A percentile compares a stretch with the other conserved stretches of the same genome.
These are phyloP conservation scores for Ceratocystis diversiconidia DNA, from an alignment of 2,329 filamentous ascomycete genomes.

Conservation along the genomic window DNA sequence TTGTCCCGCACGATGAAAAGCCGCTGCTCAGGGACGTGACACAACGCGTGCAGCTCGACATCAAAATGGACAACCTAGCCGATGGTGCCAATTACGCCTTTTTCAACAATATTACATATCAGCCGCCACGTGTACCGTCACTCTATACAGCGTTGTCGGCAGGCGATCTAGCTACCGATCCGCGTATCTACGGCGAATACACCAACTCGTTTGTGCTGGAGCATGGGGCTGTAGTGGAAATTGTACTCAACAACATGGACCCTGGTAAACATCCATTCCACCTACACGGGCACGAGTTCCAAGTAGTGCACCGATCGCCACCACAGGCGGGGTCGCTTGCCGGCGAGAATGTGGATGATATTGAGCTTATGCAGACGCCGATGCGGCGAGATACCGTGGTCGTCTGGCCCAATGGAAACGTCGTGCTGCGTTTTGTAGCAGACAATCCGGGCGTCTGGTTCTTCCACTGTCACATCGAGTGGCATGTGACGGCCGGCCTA, in stretches of 20 bases:
- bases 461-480: slow-evolving; percentile 73
- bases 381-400: slow-evolving; percentile 57
- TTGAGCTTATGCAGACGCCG: slow-evolving; percentile 39
- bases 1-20: slow-evolving; percentile 55
- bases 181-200: slow-evolving; percentile 49
- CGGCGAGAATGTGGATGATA: slow-evolving; percentile 30
- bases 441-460: slow-evolving; percentile 55
- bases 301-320: slow-evolving; percentile 45
- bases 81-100: slow-evolving; percentile 50
- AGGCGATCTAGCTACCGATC: slow-evolving; percentile 43
- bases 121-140: slow-evolving; percentile 59
- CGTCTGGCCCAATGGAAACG: slow-evolving; percentile 49
- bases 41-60: slow-evolving; percentile 46
- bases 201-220: slow-evolving; percentile 55
- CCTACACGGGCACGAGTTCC: slow-evolving; percentile 64
- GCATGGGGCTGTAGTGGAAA: slow-evolving; percentile 53
- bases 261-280: slow-evolving; percentile 60
- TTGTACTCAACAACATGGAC: slow-evolving; percentile 66
- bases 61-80: slow-evolving; percentile 47
- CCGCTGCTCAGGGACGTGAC: slow-evolving; percentile 47
- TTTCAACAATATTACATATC: slow-evolving; percentile 68
- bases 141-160: slow-evolving; percentile 61
- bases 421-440: slow-evolving; percentile 52
- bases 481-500: slow-evolving; percentile 57
- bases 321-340: slow-evolving; percentile 45